Evolutionary conservation across 306 rosid species (phyloP).

Genomic region (Pterocarpus santalinus): DNA sequence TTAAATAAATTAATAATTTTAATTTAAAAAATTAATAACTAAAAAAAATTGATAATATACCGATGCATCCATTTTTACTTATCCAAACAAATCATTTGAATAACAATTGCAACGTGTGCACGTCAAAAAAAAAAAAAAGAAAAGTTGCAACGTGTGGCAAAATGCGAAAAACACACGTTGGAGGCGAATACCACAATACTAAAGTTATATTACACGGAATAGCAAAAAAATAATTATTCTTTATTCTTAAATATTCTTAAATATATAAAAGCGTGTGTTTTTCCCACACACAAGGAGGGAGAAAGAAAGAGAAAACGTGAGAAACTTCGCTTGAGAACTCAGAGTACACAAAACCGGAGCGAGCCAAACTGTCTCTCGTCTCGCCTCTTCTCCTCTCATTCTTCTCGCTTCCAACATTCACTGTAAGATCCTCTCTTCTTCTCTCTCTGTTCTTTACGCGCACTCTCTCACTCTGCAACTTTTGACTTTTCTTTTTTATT

Average conservation of each 20-base stretch:
- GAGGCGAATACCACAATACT: not conserved
- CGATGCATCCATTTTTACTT: too few species aligned
- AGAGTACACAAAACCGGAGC: slow-evolving; percentile 42
- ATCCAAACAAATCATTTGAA: too few species aligned
- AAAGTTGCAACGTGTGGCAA: not conserved
- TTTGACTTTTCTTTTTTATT: not conserved
- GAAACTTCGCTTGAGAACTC: slow-evolving; percentile 43
- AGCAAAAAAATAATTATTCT: too few species aligned
- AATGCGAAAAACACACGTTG: not conserved
- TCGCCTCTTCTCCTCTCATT: slow-evolving; percentile 34
- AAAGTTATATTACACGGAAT: too few species aligned
- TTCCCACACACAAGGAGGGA: slow-evolving; percentile 45
- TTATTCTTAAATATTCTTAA: too few species aligned
- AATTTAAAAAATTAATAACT: too few species aligned
- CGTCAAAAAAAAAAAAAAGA: not conserved
- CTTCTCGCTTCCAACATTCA: slow-evolving; percentile 39
- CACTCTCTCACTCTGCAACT: slow-evolving; percentile 25
- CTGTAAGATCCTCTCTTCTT: slow-evolving; percentile 51
- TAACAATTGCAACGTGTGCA: too few species aligned
- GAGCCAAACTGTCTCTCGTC: slow-evolving; percentile 15
- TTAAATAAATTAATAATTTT: too few species aligned
- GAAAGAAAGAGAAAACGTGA: slow-evolving; percentile 48
- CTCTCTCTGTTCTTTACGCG: not conserved
- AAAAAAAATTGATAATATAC: too few species aligned
- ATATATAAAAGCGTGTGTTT: not conserved